phyloP scores from a whole-genome alignment of 208 protist genomes.

The Endotrypanum monterogeii region DNA sequence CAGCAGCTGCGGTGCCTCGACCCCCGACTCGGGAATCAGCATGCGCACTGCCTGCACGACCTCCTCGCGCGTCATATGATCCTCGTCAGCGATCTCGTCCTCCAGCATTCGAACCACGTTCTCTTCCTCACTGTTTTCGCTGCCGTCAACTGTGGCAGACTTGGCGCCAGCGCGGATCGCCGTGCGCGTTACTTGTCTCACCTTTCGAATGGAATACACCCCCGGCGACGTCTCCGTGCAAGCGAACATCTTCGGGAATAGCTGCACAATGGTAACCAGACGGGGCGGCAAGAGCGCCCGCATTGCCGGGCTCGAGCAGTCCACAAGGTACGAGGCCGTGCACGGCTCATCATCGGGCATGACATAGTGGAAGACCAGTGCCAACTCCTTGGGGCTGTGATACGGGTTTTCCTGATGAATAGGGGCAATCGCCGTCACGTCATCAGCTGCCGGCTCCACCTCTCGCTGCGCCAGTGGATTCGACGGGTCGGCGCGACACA shows the following conservation, averaged over 20 bases:
- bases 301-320: slow-evolving; percentile 82
- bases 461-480: slow-evolving; percentile 52
- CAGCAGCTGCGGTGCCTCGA: slow-evolving; percentile 68
- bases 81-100: slow-evolving; percentile 41
- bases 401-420: slow-evolving; percentile 84
- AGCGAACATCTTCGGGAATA: slow-evolving; percentile 73
- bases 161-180: not conserved
- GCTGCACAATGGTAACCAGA: slow-evolving; percentile 63
- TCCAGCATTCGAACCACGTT: slow-evolving; percentile 56
- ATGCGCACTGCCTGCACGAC: slow-evolving; percentile 43
- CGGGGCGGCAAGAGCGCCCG: slow-evolving; percentile 71
- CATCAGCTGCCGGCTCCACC: slow-evolving; percentile 47
- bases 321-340: slow-evolving; percentile 59
- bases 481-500: slow-evolving; percentile 73
- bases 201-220: slow-evolving; percentile 69
- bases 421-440: slow-evolving; percentile 43
- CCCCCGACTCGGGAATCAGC: slow-evolving; percentile 62
- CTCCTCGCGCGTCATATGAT: slow-evolving; percentile 35
- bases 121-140: slow-evolving; percentile 19
- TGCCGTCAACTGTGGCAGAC: not conserved
- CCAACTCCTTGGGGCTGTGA: slow-evolving; percentile 51
- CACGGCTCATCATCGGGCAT: slow-evolving; percentile 63
- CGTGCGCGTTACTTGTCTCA: slow-evolving; percentile 17
- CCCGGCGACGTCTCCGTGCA: slow-evolving; percentile 79
- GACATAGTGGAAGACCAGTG: slow-evolving; percentile 82